phyloP scores from a whole-genome alignment of 441 rosid genomes.

The Erysimum pusillum region DNA sequence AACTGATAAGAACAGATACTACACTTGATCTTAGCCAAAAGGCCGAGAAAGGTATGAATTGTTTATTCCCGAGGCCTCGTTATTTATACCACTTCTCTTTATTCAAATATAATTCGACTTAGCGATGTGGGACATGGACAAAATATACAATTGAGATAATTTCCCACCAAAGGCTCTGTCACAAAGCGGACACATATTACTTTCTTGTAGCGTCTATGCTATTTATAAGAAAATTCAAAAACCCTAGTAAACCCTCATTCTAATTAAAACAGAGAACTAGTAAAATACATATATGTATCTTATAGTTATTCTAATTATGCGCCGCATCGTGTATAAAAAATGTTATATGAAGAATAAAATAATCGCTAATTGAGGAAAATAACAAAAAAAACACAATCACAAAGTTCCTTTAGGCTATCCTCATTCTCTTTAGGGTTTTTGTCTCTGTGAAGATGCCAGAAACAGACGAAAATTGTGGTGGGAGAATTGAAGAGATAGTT shows the following conservation, averaged over 20 bases:
- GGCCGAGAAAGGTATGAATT: slow-evolving; percentile 71
- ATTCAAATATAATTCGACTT: not conserved
- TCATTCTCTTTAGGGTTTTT: not conserved
- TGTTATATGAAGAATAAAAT: too few species aligned
- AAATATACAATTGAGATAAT: not conserved
- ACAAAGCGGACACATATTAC: slow-evolving; percentile 34
- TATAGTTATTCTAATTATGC: too few species aligned
- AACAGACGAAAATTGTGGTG: not conserved
- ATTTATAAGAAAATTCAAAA: too few species aligned
- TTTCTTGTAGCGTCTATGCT: too few species aligned
- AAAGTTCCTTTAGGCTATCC: not conserved
- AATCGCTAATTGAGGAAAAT: too few species aligned
- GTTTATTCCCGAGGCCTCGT: rapidly evolving
- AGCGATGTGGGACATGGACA: slow-evolving; percentile 21
- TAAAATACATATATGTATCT: too few species aligned
- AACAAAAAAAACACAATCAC: not conserved
- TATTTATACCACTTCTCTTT: not conserved
- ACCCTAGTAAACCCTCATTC: too few species aligned
- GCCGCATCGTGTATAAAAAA: too few species aligned
- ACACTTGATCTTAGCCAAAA: slow-evolving; percentile 99
- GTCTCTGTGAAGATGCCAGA: not conserved
- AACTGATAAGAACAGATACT: slow-evolving; percentile 92
- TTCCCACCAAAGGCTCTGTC: not conserved
- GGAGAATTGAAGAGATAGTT: not conserved
- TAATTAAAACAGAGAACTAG: too few species aligned